Conservation (phyloP, 2,329 filamentous ascomycete genomes). For the Aspergillus quadrilineatus region DNA sequence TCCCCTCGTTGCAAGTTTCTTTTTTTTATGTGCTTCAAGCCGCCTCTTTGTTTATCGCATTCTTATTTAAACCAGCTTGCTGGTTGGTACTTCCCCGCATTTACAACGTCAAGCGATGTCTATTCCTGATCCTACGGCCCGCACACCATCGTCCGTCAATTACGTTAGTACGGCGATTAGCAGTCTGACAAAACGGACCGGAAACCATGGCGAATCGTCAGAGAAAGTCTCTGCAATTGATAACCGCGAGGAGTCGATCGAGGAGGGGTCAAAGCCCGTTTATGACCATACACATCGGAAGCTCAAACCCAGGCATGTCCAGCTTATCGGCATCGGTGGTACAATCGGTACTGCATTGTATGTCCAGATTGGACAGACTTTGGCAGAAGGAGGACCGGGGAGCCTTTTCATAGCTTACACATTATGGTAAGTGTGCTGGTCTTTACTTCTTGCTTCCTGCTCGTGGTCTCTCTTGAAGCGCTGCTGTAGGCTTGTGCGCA, state of each 20-base stretch:
- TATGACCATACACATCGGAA: conserved; percentile 41
- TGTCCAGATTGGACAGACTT: conserved; percentile 43
- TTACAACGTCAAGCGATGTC: conserved; percentile 3
- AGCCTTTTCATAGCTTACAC: conserved; percentile 47
- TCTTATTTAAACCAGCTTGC: neutral
- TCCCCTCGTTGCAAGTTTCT: neutral
- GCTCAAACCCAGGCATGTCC: conserved; percentile 47
- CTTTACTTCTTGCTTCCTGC: conserved; percentile 4
- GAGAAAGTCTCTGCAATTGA: conserved; percentile 22
- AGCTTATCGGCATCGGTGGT: conserved; percentile 49
- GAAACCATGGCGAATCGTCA: conserved; percentile 9
- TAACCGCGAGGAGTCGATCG: conserved; percentile 23
- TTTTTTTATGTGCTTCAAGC: neutral
- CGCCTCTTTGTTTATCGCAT: neutral
- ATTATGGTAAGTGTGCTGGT: conserved; percentile 41
- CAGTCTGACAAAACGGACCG: conserved; percentile 14
- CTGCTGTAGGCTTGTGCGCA: neutral
- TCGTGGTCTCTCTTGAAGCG: conserved; percentile 2
- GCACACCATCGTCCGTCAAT: conserved; percentile 15
- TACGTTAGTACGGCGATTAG: conserved; percentile 15
- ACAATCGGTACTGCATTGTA: conserved; percentile 47
- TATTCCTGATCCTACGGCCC: neutral
- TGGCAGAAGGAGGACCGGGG: conserved; percentile 44
- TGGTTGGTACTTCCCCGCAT: neutral
- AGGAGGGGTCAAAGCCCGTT: conserved; percentile 24